Conservation (phyloP, 169 alveolate genomes). For the Ichthyophthirius multifiliis region DNA sequence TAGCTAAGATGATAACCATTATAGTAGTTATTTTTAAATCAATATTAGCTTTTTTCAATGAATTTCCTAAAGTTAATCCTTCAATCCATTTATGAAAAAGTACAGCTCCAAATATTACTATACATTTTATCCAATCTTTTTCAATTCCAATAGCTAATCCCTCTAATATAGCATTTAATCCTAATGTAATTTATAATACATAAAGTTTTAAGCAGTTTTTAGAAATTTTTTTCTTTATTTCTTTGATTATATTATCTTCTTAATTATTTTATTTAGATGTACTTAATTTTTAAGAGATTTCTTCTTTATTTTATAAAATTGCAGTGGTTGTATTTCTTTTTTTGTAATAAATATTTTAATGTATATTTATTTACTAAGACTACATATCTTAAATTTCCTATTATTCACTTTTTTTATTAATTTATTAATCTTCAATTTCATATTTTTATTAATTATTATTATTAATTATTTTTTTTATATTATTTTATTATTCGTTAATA, state of each 20-base stretch:
- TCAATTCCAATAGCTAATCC: conserved; percentile 65
- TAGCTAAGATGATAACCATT: conserved; percentile 45
- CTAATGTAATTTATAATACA: conserved; percentile 52
- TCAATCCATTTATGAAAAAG: conserved; percentile 70
- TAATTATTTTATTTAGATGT: background rate
- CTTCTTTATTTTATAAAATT: too few relatives aligned
- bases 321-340: too few relatives aligned
- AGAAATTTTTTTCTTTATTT: too few relatives aligned
- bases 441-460: too few relatives aligned
- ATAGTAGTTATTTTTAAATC: conserved; percentile 30
- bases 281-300: background rate
- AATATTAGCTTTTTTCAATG: conserved; percentile 47
- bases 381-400: too few relatives aligned
- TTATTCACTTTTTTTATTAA: too few relatives aligned
- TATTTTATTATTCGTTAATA: too few relatives aligned
- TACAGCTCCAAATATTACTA: conserved; percentile 48
- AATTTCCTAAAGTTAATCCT: conserved; percentile 53
- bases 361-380: too few relatives aligned
- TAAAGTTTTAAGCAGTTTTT: conserved; percentile 39
- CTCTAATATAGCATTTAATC: conserved; percentile 59
- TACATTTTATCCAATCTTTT: conserved; percentile 39
- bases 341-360: too few relatives aligned
- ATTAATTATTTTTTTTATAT: too few relatives aligned
- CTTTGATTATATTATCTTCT: too few relatives aligned
- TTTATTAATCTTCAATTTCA: too few relatives aligned